Conservation (phyloP, 1,284 basidiomycete species). For the Coniophora puteana region DNA sequence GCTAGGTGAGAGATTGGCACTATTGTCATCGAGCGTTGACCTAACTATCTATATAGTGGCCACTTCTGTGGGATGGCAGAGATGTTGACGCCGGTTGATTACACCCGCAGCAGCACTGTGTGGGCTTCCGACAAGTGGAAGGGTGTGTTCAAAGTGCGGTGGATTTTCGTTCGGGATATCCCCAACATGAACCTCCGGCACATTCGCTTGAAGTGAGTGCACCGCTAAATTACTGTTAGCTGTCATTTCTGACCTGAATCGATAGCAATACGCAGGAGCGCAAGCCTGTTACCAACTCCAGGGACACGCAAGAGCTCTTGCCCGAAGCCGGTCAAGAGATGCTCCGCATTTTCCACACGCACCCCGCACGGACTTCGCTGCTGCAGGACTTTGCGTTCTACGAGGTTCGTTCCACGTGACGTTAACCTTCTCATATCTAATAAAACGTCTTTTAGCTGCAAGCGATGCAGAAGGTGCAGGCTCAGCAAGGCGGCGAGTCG, state of each 20-base stretch:
- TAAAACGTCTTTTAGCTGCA: conserved; percentile 50
- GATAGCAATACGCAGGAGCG: conserved; percentile 90
- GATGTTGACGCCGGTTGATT: conserved; percentile 90
- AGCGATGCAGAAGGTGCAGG: conserved; percentile 72
- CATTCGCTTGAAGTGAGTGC: conserved; percentile 73
- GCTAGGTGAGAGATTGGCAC: conserved; percentile 51
- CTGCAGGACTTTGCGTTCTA: conserved; percentile 94
- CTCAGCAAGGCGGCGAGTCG: conserved; percentile 39
- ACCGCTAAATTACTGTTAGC: conserved; percentile 4
- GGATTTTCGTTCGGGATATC: conserved; percentile 95
- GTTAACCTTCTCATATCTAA: conserved; percentile 3
- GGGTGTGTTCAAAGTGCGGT: conserved; percentile 91
- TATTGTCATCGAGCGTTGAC: conserved; percentile 5
- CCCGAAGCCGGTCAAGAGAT: conserved; percentile 94
- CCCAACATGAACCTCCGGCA: conserved; percentile 84
- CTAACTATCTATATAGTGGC: conserved; percentile 47
- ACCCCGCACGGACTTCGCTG: conserved; percentile 86
- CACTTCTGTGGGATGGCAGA: conserved; percentile 98
- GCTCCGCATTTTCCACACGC: conserved; percentile 89
- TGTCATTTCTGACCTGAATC: conserved; percentile 18
- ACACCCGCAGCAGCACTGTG: conserved; percentile 84
- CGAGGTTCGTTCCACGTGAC: conserved; percentile 52
- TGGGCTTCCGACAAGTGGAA: conserved; percentile 99
- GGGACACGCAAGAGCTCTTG: conserved; percentile 89
- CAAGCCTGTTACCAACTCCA: conserved; percentile 93